Evolutionary conservation across 1,139 yeast species (phyloP).

Genomic region (Kurtzmaniella natalensis): DNA sequence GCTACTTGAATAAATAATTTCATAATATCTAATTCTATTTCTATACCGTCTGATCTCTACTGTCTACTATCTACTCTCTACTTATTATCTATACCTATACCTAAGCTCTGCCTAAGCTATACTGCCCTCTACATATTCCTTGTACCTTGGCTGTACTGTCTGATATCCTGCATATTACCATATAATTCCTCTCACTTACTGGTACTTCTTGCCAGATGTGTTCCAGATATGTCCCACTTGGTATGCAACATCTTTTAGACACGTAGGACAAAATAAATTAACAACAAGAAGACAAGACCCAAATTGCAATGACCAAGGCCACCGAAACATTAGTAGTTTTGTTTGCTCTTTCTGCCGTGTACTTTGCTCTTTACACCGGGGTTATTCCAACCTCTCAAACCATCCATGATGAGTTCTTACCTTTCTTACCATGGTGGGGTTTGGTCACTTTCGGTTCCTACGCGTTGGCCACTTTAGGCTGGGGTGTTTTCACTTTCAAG

Average conservation of each 20-base stretch:
- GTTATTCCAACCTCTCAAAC: slow-evolving; percentile 52
- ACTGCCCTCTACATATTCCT: too few species aligned
- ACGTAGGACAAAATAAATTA: too few species aligned
- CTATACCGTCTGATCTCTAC: neutral
- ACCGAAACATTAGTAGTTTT: slow-evolving; percentile 52
- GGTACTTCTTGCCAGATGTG: neutral
- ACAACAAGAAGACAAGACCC: too few species aligned
- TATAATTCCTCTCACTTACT: neutral
- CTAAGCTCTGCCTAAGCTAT: too few species aligned
- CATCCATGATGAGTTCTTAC: slow-evolving; percentile 54
- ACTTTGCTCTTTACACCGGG: slow-evolving; percentile 50
- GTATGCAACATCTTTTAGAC: too few species aligned
- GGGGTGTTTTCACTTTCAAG: slow-evolving; percentile 67
- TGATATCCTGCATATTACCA: too few species aligned
- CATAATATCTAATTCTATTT: neutral
- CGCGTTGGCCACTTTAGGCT: slow-evolving; percentile 68
- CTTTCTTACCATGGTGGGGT: slow-evolving; percentile 68
- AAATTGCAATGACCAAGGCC: slow-evolving; percentile 66
- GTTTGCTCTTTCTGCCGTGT: slow-evolving; percentile 47
- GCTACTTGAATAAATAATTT: too few species aligned
- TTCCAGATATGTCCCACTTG: neutral
- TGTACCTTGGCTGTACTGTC: too few species aligned
- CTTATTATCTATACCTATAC: too few species aligned
- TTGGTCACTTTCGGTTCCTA: slow-evolving; percentile 68
- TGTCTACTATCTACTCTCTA: too few species aligned